These are phyloP conservation scores for Pleurozium schreberi DNA, from an alignment of 225 moss, liverwort and hornwort genomes.

Conservation along the genomic window DNA sequence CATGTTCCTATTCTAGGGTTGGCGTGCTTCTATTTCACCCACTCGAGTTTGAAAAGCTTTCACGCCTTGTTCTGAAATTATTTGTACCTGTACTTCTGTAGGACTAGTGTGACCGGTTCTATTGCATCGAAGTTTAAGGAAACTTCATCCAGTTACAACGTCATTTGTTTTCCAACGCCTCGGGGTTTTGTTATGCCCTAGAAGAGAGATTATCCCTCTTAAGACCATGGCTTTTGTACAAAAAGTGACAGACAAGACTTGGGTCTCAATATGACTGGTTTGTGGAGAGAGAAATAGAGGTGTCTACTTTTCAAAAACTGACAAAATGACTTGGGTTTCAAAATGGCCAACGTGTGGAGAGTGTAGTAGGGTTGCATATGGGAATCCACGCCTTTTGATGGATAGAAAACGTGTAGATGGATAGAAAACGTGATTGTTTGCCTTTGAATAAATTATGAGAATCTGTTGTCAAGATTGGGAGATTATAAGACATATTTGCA, in stretches of 20 bases:
- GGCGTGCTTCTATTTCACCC: background rate
- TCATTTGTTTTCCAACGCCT: background rate
- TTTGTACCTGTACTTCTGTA: background rate
- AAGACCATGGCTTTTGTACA: background rate
- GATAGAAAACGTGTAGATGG: too few relatives aligned
- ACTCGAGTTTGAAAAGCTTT: background rate
- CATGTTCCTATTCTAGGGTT: background rate
- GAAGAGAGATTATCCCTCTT: background rate
- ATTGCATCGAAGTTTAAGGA: background rate
- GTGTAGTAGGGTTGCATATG: background rate
- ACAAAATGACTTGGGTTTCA: background rate
- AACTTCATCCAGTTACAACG: background rate
- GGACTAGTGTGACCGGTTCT: background rate
- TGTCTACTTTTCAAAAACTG: too few relatives aligned
- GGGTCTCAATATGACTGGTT: background rate
- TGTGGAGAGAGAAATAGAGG: background rate
- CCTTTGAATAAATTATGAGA: background rate
- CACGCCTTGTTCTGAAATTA: background rate
- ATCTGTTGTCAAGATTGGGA: background rate
- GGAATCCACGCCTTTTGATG: too few relatives aligned
- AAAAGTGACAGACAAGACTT: background rate
- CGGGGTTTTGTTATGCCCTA: background rate
- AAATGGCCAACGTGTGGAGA: background rate
- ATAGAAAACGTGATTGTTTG: background rate
- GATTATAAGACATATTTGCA: background rate